Conservation (phyloP, 768 basidiomycete genomes). For the Lactarius evosmus region DNA sequence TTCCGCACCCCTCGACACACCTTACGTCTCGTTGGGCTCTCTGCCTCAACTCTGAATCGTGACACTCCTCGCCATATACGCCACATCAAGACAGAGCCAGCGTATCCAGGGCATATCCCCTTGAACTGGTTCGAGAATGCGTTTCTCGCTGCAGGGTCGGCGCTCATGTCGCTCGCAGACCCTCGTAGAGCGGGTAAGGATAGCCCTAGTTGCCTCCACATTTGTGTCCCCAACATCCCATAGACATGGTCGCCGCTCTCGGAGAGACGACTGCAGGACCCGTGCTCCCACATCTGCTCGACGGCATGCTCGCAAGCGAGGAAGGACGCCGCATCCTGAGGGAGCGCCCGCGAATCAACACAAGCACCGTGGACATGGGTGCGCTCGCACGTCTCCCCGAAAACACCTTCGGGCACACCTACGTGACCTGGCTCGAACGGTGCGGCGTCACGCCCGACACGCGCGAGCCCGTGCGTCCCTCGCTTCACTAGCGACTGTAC, state of each 20-base stretch:
- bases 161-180: conserved; percentile 74
- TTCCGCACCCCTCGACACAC: conserved; percentile 1
- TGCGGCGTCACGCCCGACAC: conserved; percentile 93
- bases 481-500: not conserved
- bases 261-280: conserved; percentile 89
- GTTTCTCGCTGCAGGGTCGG: conserved; percentile 83
- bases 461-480: conserved; percentile 67
- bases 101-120: conserved; percentile 79
- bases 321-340: conserved; percentile 85
- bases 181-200: conserved; percentile 79
- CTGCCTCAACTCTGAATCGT: not conserved
- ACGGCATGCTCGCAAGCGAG: conserved; percentile 68
- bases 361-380: conserved; percentile 69
- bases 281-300: conserved; percentile 70
- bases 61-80: conserved; percentile 12
- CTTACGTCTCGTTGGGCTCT: not conserved
- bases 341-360: conserved; percentile 79
- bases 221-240: not conserved
- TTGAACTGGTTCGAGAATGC: conserved; percentile 79
- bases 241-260: conserved; percentile 94
- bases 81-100: conserved; percentile 36
- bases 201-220: conserved; percentile 9
- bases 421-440: conserved; percentile 84
- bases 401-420: conserved; percentile 82
- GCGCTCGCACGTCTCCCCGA: conserved; percentile 63